A percentile compares a stretch with the other conserved stretches of the same genome.
Evolutionary conservation across 1,284 basidiomycete species (phyloP).

Genomic region (Meira nashicola): DNA sequence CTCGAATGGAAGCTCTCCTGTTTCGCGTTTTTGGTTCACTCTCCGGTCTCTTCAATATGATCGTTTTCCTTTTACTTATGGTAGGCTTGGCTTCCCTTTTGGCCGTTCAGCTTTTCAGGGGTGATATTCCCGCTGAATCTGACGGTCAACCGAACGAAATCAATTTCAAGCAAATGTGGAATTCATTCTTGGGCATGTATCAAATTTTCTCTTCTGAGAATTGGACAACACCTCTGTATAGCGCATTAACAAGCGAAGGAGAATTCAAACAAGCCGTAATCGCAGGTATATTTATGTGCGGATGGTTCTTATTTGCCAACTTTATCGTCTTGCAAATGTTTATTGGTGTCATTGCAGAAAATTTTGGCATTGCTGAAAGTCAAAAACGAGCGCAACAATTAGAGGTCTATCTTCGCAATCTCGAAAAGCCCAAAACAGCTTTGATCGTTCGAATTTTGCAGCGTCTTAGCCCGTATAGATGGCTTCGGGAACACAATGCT

Average conservation of each 20-base stretch:
- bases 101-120: slow-evolving; percentile 67
- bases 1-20: slow-evolving; percentile 62
- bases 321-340: slow-evolving; percentile 97
- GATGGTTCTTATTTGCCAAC: slow-evolving; percentile 89
- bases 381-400: slow-evolving; percentile 79
- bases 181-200: slow-evolving; percentile 82
- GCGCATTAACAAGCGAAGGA: slow-evolving; percentile 64
- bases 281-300: slow-evolving; percentile 69
- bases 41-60: slow-evolving; percentile 87
- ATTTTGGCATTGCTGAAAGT: slow-evolving; percentile 88
- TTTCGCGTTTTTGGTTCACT: slow-evolving; percentile 82
- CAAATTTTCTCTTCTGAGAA: slow-evolving; percentile 88
- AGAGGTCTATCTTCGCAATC: slow-evolving; percentile 57
- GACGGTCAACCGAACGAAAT: slow-evolving; percentile 57
- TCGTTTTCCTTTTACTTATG: slow-evolving; percentile 81
- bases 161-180: slow-evolving; percentile 85
- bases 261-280: slow-evolving; percentile 69
- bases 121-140: slow-evolving; percentile 62
- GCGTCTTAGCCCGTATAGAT: slow-evolving; percentile 80
- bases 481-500: slow-evolving; percentile 62
- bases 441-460: slow-evolving; percentile 58
- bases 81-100: slow-evolving; percentile 82
- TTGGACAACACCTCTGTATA: slow-evolving; percentile 82
- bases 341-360: slow-evolving; percentile 97
- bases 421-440: slow-evolving; percentile 43